Percentiles rank a stretch among this genome's conserved stretches.
Evolutionary conservation across 1,284 basidiomycete genomes (phyloP).

Genomic region (Hortiboletus rubellus): DNA sequence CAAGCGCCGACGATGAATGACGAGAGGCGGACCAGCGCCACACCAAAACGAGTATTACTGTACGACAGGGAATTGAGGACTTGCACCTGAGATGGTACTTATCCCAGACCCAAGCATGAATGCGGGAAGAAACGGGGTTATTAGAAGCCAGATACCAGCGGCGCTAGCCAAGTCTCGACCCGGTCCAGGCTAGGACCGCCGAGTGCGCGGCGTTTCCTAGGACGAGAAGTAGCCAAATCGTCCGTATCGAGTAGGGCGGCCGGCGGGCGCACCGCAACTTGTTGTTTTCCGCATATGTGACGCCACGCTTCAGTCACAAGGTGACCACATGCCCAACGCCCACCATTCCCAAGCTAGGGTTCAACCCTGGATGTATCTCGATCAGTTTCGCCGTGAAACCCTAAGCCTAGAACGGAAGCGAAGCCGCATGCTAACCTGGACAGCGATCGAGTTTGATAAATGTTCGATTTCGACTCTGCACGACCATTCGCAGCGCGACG

Average conservation of each 20-base stretch:
- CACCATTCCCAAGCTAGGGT: background rate
- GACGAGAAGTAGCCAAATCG: background rate
- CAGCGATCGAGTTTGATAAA: too few species aligned
- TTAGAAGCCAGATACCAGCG: background rate
- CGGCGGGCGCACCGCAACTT: background rate
- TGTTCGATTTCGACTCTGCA: too few species aligned
- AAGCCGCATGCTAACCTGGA: background rate
- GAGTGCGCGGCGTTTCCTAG: background rate
- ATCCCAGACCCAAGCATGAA: background rate
- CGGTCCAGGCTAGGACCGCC: background rate
- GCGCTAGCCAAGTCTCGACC: slow-evolving; percentile 3
- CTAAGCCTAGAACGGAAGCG: background rate
- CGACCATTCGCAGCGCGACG: too few species aligned
- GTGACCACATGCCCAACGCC: slow-evolving; percentile 17
- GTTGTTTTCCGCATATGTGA: background rate
- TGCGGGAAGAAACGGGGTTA: slow-evolving; percentile 15
- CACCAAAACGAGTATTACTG: background rate
- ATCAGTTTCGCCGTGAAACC: background rate
- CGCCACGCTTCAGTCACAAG: background rate
- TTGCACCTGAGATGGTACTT: background rate
- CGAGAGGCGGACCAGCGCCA: background rate
- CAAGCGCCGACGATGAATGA: slow-evolving; percentile 1
- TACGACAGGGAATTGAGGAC: background rate
- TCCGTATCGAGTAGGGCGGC: background rate
- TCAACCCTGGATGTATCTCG: slow-evolving; percentile 1